Evolutionary conservation across 176 grass and related monocot species (phyloP).

Genomic region (Eleusine coracana): DNA sequence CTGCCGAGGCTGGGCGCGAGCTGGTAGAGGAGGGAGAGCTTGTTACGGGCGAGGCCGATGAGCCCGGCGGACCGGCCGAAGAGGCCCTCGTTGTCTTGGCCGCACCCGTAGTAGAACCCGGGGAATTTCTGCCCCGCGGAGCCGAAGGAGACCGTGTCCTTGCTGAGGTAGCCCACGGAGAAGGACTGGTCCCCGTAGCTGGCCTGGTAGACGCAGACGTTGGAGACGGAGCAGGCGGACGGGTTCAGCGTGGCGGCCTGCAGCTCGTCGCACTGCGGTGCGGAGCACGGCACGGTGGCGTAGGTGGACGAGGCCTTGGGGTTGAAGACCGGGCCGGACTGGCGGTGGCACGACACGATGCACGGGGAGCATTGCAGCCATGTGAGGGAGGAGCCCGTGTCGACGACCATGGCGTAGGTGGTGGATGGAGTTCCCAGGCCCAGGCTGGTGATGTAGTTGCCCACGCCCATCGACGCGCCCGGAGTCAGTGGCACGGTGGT

Average conservation of each 20-base stretch:
- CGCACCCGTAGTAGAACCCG: conserved; percentile 69
- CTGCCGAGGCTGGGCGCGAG: conserved; percentile 57
- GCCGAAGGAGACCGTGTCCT: conserved; percentile 64
- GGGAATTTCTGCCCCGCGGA: conserved; percentile 31
- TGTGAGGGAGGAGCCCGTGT: conserved; percentile 82
- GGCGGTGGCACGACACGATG: conserved; percentile 72
- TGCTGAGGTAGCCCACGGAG: conserved; percentile 78
- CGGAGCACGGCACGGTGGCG: conserved; percentile 54
- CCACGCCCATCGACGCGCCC: conserved; percentile 68
- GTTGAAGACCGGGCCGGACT: conserved; percentile 60
- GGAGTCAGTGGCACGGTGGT: conserved; percentile 54
- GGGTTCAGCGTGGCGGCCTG: conserved; percentile 66
- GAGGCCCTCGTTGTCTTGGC: conserved; percentile 75
- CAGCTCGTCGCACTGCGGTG: conserved; percentile 54
- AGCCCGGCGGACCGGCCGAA: conserved; percentile 63
- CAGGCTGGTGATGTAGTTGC: conserved; percentile 78
- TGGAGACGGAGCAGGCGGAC: conserved; percentile 52
- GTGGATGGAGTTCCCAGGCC: conserved; percentile 67
- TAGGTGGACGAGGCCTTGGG: conserved; percentile 58
- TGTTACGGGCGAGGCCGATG: conserved; percentile 65
- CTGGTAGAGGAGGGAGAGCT: conserved; percentile 68
- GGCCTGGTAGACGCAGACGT: conserved; percentile 78
- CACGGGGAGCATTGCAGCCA: conserved; percentile 92
- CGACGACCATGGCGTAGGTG: conserved; percentile 77
- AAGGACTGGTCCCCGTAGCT: conserved; percentile 81